phyloP scores from a whole-genome alignment of 2,329 filamentous ascomycete genomes.

The Fusarium aywerte region DNA sequence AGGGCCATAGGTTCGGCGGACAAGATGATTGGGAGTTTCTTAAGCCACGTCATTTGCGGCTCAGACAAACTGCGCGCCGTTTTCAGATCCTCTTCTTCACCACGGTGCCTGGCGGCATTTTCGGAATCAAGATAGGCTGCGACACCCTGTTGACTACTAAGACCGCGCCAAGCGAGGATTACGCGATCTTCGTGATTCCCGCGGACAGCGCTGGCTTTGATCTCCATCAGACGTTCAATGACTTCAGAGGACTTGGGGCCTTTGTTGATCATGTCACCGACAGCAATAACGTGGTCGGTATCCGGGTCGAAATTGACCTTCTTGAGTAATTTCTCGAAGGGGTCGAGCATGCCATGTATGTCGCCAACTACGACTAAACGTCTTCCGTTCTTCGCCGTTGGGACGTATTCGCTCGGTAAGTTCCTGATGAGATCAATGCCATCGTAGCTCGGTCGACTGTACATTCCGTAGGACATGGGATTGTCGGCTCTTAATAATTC shows the following conservation, averaged over 20 bases:
- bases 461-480: slow-evolving; percentile 56
- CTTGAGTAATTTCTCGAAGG: slow-evolving; percentile 72
- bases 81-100: slow-evolving; percentile 58
- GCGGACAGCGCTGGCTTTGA: slow-evolving; percentile 83
- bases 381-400: slow-evolving; percentile 55
- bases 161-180: slow-evolving; percentile 68
- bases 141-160: slow-evolving; percentile 43
- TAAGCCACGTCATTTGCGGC: slow-evolving; percentile 75
- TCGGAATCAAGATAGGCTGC: slow-evolving; percentile 44
- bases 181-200: slow-evolving; percentile 94
- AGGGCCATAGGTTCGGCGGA: slow-evolving; percentile 72
- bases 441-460: slow-evolving; percentile 53
- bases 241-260: slow-evolving; percentile 85
- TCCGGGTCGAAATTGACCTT: slow-evolving; percentile 69
- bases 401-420: slow-evolving; percentile 48
- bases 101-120: slow-evolving; percentile 47
- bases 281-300: slow-evolving; percentile 77
- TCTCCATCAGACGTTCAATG: slow-evolving; percentile 76
- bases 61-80: slow-evolving; percentile 63
- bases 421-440: slow-evolving; percentile 47
- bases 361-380: slow-evolving; percentile 87
- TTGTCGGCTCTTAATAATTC: slow-evolving; percentile 47
- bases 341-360: slow-evolving; percentile 85
- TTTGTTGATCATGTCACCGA: slow-evolving; percentile 85
- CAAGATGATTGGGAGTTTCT: slow-evolving; percentile 80